Conservation (phyloP, 2,329 filamentous ascomycete species). For the Verticillium alfalfae region DNA sequence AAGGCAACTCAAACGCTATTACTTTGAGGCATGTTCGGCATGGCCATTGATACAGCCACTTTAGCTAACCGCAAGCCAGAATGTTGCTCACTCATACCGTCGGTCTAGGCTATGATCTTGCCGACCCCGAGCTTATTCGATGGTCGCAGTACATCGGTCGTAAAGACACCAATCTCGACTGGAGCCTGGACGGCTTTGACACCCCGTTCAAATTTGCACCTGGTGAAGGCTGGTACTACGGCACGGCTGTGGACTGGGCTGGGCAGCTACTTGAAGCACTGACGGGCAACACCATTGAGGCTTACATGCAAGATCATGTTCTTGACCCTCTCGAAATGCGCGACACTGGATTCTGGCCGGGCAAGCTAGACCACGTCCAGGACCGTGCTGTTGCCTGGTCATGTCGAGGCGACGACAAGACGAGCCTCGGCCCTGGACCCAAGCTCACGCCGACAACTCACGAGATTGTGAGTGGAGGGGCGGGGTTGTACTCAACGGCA, state of each 20-base stretch:
- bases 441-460: conserved; percentile 19
- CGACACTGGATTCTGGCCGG: conserved; percentile 30
- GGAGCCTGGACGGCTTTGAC: conserved; percentile 28
- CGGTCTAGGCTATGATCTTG: conserved; percentile 38
- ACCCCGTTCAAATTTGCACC: conserved; percentile 38
- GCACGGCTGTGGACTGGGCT: conserved; percentile 40
- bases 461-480: conserved; percentile 34
- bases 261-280: conserved; percentile 35
- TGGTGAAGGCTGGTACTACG: conserved; percentile 44
- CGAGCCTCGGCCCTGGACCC: conserved; percentile 12
- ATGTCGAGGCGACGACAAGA: conserved; percentile 12
- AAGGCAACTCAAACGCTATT: conserved; percentile 28
- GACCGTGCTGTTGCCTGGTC: conserved; percentile 14
- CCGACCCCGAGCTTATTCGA: conserved; percentile 28
- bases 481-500: conserved; percentile 35
- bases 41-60: no score
- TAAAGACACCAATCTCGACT: conserved; percentile 21
- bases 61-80: conserved; percentile 9
- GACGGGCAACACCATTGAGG: conserved; percentile 26
- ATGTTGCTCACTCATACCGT: conserved; percentile 43
- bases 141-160: conserved; percentile 32
- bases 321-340: conserved; percentile 28
- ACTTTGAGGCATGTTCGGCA: conserved; percentile 24
- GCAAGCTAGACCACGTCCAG: conserved; percentile 17
- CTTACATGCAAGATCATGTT: conserved; percentile 29